Evolutionary conservation across 2,329 filamentous ascomycete genomes (phyloP), one percentile per base, ranked within the genome.

Genomic region (Truncatella angustata): DNA sequence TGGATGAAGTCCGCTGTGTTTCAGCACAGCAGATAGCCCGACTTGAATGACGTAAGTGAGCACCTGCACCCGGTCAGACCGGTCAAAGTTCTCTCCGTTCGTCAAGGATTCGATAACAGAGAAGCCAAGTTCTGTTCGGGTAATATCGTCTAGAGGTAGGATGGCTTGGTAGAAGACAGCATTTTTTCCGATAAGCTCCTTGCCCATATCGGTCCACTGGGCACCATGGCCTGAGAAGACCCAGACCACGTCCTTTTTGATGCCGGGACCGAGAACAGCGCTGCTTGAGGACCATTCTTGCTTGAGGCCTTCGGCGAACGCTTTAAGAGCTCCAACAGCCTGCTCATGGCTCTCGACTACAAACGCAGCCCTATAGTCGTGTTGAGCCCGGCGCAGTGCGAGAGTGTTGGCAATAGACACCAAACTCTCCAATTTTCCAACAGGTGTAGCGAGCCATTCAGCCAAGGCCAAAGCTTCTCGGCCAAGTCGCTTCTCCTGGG

Each of bases 151-250:
- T 68, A 4, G 71, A 30, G 0, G 54, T 45, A 1, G 52, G 16
- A 73, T 46, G 1, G 64, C 52, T 18, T 61, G 21, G 11, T 23
- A 46, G 56, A 70, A 71, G 4, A 60, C 47, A 3, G 54, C 36
- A 16, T 32, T 14, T 32, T 7, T 2, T 32, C 14, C 36, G n/a
- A 73, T 34, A 0, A 76, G 62, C 30, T 71, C 66, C 10, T 63
- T 62, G 5, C 70, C 72, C 72, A 75, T 75, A 3, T 65, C 63
- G 0, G 55, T 48, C 69, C 70, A 75, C 43, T 75, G 73, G 1
- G 70, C 71, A 23, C 73, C 73, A 43, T 75, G 73, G 1, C 73
- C 72, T 0, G 71, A 72, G 54, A 74, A 75, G 0, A 75, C 63
- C 67, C 69, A 74, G 1, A 67, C 64, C 11, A 46, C 51, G 4